Conservation (phyloP, 805 yeast genomes). For the Kazachstania africana region DNA sequence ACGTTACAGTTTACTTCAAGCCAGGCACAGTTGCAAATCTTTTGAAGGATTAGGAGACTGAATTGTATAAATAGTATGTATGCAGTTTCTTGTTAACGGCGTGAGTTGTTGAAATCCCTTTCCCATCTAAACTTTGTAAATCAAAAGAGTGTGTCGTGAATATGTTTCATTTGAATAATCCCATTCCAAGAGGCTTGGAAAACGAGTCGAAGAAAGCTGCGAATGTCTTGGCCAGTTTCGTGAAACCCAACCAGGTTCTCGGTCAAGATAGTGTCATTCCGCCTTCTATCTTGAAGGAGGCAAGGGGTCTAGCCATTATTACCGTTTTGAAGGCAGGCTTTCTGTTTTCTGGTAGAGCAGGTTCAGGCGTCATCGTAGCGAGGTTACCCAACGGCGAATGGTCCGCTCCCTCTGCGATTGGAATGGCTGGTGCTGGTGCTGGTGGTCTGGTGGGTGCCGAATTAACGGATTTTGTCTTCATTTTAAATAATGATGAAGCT, state of each 20-base stretch:
- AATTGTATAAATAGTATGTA: no score
- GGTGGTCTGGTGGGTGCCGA: slow-evolving; percentile 98
- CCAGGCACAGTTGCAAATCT: no score
- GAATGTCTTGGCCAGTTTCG: slow-evolving; percentile 73
- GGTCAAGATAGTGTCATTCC: slow-evolving; percentile 89
- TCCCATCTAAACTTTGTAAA: no score
- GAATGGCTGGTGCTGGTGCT: slow-evolving; percentile 98
- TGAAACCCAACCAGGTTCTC: slow-evolving; percentile 86
- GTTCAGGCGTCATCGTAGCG: slow-evolving; percentile 92
- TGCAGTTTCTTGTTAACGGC: no score
- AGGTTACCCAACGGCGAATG: slow-evolving; percentile 88
- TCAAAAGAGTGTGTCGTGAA: no score
- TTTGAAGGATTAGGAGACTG: no score
- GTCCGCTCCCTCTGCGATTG: slow-evolving; percentile 96
- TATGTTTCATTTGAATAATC: slow-evolving; percentile 78
- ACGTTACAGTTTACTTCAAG: no score
- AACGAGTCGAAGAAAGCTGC: slow-evolving; percentile 90
- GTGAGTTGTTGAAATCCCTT: no score
- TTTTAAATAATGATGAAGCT: slow-evolving; percentile 76
- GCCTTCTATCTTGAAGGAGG: slow-evolving; percentile 72
- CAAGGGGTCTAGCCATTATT: slow-evolving; percentile 83
- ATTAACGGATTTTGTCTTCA: slow-evolving; percentile 91
- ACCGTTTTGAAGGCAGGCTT: slow-evolving; percentile 98
- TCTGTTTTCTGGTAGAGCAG: slow-evolving; percentile 92
- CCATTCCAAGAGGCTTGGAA: slow-evolving; percentile 78